Evolutionary conservation across 2,329 filamentous ascomycete species (phyloP).

Genomic region (Sclerotinia sclerotiorum): DNA sequence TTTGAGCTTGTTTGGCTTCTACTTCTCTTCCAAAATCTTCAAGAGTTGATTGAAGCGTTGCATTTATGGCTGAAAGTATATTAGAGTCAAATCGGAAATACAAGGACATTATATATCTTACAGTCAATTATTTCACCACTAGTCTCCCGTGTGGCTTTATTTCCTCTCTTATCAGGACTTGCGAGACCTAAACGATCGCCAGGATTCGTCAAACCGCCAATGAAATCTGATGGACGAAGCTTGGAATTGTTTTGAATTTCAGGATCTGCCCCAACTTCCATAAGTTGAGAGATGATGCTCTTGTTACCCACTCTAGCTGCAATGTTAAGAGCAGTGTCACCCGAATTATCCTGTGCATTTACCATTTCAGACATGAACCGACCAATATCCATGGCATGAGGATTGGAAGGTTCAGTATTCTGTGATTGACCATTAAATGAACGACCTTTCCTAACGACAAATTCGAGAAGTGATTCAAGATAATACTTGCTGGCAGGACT

Average conservation of each 20-base stretch:
- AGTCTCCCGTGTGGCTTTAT: conserved; percentile 64
- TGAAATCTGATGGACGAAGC: conserved; percentile 84
- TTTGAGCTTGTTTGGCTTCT: conserved; percentile 76
- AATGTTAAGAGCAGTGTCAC: conserved; percentile 92
- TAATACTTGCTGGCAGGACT: conserved; percentile 94
- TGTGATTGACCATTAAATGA: conserved; percentile 54
- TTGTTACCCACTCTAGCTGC: conserved; percentile 89
- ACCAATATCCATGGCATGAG: conserved; percentile 69
- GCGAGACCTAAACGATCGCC: conserved; percentile 50
- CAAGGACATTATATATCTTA: conserved; percentile 49
- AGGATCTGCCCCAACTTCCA: conserved; percentile 94
- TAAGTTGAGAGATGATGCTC: conserved; percentile 92
- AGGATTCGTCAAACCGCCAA: conserved; percentile 65
- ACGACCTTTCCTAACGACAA: conserved; percentile 84
- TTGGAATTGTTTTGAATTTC: conserved; percentile 88
- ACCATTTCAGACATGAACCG: conserved; percentile 97
- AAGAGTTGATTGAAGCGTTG: conserved; percentile 76
- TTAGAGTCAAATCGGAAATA: not conserved
- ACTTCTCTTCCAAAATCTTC: conserved; percentile 78
- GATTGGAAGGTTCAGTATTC: conserved; percentile 31
- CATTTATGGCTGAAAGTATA: conserved; percentile 66
- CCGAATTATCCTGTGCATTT: conserved; percentile 89
- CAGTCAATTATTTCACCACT: conserved; percentile 77
- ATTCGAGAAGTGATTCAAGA: conserved; percentile 89
- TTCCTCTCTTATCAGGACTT: conserved; percentile 48